Evolutionary conservation across 108 stramenopile species (phyloP).

Genomic region (Cyclotella cryptica): DNA sequence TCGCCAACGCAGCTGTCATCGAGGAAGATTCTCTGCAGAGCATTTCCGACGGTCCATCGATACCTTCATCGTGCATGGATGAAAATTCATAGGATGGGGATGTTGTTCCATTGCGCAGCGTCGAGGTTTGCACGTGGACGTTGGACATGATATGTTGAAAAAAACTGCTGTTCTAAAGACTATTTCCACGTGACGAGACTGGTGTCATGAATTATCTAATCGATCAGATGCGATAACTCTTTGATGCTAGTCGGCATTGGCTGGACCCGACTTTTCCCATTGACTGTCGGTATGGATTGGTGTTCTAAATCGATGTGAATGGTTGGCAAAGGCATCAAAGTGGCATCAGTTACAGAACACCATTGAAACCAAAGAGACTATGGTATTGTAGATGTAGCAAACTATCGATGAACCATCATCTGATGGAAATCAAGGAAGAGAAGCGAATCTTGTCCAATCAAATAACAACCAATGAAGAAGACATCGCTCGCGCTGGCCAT

Average conservation of each 20-base stretch:
- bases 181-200: no score
- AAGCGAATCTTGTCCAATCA: slow-evolving; percentile 8
- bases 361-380: not conserved
- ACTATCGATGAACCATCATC: not conserved
- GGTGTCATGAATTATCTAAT: no score
- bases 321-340: no score
- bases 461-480: not conserved
- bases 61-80: not conserved
- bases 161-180: no score
- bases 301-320: no score
- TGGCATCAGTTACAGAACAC: not conserved
- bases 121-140: not conserved
- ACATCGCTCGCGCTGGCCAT: not conserved
- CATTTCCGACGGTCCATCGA: not conserved
- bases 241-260: no score
- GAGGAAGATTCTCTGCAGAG: not conserved
- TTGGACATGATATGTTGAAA: not conserved
- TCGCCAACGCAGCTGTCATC: not conserved
- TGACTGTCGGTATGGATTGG: no score
- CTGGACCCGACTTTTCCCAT: no score
- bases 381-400: no score
- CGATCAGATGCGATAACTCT: no score
- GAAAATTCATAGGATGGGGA: not conserved
- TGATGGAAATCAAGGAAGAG: not conserved
- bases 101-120: not conserved